Evolutionary conservation across 139 green algal species (phyloP).

Genomic region (Haematococcus lacustris): DNA sequence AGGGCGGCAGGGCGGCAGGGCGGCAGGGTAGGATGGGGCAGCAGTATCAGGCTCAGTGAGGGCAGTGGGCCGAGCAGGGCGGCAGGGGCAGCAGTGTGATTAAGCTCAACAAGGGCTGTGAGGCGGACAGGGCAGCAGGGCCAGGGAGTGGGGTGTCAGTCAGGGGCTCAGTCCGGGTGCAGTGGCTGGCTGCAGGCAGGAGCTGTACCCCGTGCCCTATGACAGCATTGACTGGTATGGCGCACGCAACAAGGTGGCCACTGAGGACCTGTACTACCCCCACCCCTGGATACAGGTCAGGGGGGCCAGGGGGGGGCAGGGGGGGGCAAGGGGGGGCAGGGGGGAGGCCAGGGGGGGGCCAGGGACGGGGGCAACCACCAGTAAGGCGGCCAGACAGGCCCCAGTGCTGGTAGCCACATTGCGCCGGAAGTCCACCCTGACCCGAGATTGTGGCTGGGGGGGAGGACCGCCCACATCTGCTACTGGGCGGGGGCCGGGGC

Average conservation of each 20-base stretch:
- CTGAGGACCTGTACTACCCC: conserved; percentile 98
- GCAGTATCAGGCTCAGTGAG: too few species aligned
- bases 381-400: not conserved
- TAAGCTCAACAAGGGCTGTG: too few species aligned
- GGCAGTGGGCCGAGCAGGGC: too few species aligned
- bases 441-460: too few species aligned
- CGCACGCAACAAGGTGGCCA: conserved; percentile 71
- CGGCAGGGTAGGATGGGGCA: too few species aligned
- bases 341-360: conserved; percentile 5
- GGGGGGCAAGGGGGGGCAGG: conserved; percentile 35
- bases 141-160: too few species aligned
- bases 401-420: not conserved
- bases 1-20: too few species aligned
- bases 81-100: too few species aligned
- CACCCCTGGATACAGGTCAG: conserved; percentile 87
- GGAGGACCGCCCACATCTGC: too few species aligned
- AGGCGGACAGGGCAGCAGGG: too few species aligned
- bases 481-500: too few species aligned
- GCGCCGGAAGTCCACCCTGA: not conserved
- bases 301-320: conserved; percentile 48
- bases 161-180: too few species aligned
- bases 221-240: conserved; percentile 88
- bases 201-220: conserved; percentile 79
- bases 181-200: conserved; percentile 12
- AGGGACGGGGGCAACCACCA: not conserved